Evolutionary conservation across 805 yeast species (phyloP).

Genomic region (Myxozyma melibiosi): DNA sequence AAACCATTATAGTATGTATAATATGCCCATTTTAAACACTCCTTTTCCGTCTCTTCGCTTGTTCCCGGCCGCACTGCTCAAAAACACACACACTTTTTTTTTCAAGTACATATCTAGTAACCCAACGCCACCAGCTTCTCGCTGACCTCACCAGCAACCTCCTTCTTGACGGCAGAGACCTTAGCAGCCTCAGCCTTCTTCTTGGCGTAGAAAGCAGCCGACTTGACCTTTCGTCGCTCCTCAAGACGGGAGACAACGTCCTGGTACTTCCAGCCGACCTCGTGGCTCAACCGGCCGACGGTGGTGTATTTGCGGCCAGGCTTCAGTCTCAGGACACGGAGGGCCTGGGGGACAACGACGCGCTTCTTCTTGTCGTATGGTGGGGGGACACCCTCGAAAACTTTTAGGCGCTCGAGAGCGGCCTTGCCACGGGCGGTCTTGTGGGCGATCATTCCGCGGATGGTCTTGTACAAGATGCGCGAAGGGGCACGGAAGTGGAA

Average conservation of each 20-base stretch:
- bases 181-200: conserved; percentile 96
- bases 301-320: conserved; percentile 99
- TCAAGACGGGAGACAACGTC: conserved; percentile 95
- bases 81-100: background rate
- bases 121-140: conserved; percentile 95
- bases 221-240: conserved; percentile 98
- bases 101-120: conserved; percentile 62
- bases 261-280: conserved; percentile 99
- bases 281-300: conserved; percentile 90
- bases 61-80: background rate
- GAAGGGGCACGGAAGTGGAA: conserved; percentile 99
- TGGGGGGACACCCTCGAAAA: conserved; percentile 99
- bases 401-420: conserved; percentile 99
- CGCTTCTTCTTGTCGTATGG: conserved; percentile 99
- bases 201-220: conserved; percentile 98
- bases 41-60: background rate
- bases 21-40: conserved; percentile 1
- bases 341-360: conserved; percentile 99
- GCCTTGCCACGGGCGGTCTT: conserved; percentile 99
- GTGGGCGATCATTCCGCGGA: conserved; percentile 99
- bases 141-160: conserved; percentile 88
- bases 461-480: conserved; percentile 98
- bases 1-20: background rate
- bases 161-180: conserved; percentile 80
- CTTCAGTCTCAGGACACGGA: conserved; percentile 97